Percentiles rank a stretch among this genome's conserved stretches.
Evolutionary conservation across 768 basidiomycete species (phyloP).

Genomic region (Crucibulum laeve): DNA sequence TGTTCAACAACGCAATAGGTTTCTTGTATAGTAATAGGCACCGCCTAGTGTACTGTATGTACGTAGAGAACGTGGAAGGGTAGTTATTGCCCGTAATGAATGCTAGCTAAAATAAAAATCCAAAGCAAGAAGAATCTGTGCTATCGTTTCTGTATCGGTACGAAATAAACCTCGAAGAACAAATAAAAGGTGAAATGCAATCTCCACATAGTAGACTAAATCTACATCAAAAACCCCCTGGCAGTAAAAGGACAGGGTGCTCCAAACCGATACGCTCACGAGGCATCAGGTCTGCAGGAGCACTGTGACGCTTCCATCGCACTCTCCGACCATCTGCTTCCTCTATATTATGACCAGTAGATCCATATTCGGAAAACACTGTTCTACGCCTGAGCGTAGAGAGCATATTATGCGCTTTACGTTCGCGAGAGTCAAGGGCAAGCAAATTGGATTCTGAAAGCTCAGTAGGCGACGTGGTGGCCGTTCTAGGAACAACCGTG

Average conservation of each 20-base stretch:
- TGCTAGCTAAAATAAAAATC: too few relatives aligned
- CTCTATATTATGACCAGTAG: constrained; percentile 12
- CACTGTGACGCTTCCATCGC: constrained; percentile 53
- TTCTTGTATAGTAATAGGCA: too few relatives aligned
- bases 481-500: constrained; percentile 41
- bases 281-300: constrained; percentile 55
- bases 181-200: background rate
- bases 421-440: constrained; percentile 49
- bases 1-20: too few relatives aligned
- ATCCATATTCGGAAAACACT: constrained; percentile 28
- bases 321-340: constrained; percentile 25
- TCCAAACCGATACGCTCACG: constrained; percentile 51
- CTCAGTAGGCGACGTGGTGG: constrained; percentile 35
- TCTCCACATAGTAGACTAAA: background rate
- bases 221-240: constrained; percentile 50
- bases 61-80: too few relatives aligned
- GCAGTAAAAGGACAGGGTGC: constrained; percentile 53
- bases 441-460: constrained; percentile 51
- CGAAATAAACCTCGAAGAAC: too few relatives aligned
- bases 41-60: too few relatives aligned
- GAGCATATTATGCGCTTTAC: constrained; percentile 62
- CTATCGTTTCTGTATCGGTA: too few relatives aligned
- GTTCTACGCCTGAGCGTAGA: constrained; percentile 58
- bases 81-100: too few relatives aligned
- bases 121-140: too few relatives aligned